Evolutionary conservation across 192 early-diverging fungal species (phyloP).

Genomic region (Podila clonocystis): DNA sequence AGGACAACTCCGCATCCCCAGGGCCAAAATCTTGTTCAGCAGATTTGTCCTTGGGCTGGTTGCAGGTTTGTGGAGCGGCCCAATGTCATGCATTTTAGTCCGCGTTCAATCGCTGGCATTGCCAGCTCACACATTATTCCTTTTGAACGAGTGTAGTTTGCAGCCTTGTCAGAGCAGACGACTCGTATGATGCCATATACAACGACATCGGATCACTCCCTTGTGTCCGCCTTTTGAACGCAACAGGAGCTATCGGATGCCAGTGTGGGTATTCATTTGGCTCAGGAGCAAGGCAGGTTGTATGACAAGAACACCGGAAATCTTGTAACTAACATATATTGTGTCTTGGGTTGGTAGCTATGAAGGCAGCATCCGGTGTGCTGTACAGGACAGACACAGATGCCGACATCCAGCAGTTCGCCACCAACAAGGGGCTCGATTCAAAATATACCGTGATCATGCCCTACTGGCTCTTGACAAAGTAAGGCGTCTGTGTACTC

Average conservation of each 20-base stretch:
- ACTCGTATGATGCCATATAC: conserved; percentile 51
- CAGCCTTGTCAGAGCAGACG: conserved; percentile 14
- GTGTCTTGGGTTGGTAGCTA: conserved; percentile 19
- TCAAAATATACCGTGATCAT: conserved; percentile 68
- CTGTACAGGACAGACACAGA: conserved; percentile 61
- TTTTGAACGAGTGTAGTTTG: conserved; percentile 7
- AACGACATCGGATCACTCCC: conserved; percentile 57
- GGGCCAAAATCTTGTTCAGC: conserved; percentile 14
- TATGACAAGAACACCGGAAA: too few relatives aligned
- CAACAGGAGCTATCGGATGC: conserved; percentile 67
- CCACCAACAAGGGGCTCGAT: conserved; percentile 23
- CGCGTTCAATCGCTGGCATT: not conserved
- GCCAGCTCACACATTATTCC: not conserved
- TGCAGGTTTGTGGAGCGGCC: conserved; percentile 13
- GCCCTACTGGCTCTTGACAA: conserved; percentile 68
- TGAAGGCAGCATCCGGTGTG: conserved; percentile 60
- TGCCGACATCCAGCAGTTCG: conserved; percentile 61
- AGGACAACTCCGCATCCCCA: not conserved
- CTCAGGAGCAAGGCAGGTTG: not conserved
- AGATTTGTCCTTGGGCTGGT: conserved; percentile 24
- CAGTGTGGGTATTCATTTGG: conserved; percentile 54
- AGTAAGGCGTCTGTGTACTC: too few relatives aligned
- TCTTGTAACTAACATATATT: too few relatives aligned
- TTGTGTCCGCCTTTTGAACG: conserved; percentile 67
- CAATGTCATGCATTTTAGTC: not conserved